A percentile compares a stretch with the other conserved stretches of the same genome.
These are phyloP conservation scores for Aquanectria penicillioides DNA, from an alignment of 2,329 filamentous ascomycete species.

Conservation along the genomic window DNA sequence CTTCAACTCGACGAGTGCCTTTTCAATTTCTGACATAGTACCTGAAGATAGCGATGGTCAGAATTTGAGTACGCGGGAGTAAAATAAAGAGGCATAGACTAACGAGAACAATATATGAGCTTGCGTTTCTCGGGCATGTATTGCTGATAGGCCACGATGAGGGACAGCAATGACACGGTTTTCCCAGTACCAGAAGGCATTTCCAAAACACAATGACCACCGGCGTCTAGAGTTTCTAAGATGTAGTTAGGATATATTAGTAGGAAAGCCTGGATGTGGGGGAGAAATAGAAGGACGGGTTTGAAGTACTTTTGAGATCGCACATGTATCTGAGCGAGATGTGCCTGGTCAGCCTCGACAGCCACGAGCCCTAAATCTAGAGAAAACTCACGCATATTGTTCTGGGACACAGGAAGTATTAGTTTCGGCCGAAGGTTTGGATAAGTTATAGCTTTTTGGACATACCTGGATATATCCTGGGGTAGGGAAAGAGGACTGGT, in stretches of 20 bases:
- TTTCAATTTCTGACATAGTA: conserved; percentile 99
- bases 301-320: conserved; percentile 62
- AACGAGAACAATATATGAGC: conserved; percentile 96
- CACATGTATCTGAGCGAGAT: conserved; percentile 61
- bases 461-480: conserved; percentile 67
- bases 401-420: conserved; percentile 46
- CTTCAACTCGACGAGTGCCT: conserved; percentile 91
- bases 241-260: conserved; percentile 4
- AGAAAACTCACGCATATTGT: conserved; percentile 62
- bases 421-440: conserved; percentile 18
- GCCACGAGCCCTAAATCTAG: not conserved
- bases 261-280: not conserved
- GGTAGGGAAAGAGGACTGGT: conserved; percentile 67
- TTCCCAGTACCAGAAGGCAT: conserved; percentile 99
- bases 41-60: conserved; percentile 55
- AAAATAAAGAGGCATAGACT: conserved; percentile 12
- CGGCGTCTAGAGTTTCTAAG: conserved; percentile 83
- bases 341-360: conserved; percentile 2
- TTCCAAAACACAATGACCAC: conserved; percentile 95
- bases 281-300: not conserved
- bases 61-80: conserved; percentile 13
- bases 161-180: conserved; percentile 91
- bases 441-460: not conserved
- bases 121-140: conserved; percentile 93
- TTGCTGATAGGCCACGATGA: conserved; percentile 97